Evolutionary conservation across 2,329 filamentous ascomycete genomes (phyloP), one percentile per base, ranked within the genome.

Genomic region (Kalmusia sp.): DNA sequence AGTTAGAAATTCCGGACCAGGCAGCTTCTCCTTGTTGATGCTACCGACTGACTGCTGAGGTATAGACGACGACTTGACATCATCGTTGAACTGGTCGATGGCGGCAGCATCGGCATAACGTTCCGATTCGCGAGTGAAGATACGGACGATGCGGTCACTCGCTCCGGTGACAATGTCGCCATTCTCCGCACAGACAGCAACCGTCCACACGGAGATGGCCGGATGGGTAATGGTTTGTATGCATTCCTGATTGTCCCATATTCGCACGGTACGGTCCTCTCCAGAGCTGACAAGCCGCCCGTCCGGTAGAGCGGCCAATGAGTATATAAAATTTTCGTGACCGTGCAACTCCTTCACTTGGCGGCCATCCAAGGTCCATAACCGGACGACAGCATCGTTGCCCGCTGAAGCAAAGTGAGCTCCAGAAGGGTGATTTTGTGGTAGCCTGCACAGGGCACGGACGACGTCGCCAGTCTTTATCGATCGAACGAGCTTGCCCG

Each of bases 171-270:
- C 91, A 55, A 99, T 93, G 66, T 99, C 96, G 19, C 95, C 93
- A 41, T 85, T 96, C 57, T 91, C 86, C 0, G 82, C 70, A 68
- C 91, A 95, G 9, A 85, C 90, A n/a, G 92, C 90, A 15, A 99
- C 92, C 12, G 86, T 83, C 95, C 95, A 99, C 4, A 99, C 93
- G 0, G 93, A 98, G 50, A 98, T 96, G 8, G 95, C 95, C 9
- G 95, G 95, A 67, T 97, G 92, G 1, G 93, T 97, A 59, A 99
- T 98, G 33, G 93, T 97, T 75, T 99, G 95, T 39, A 96, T 78
- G 71, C 93, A 98, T 51, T 92, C 83, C 12, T 80, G 84, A 38
- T 89, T 90, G 62, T 84, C 88, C 95, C 96, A 99, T 70, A 99
- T 80, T 47, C 92, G 85, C 28, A 96, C 86, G 0, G 95, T 97